Percentiles rank a stretch among this genome's conserved stretches.
These are phyloP conservation scores for Neofusicoccum cordaticola DNA, from an alignment of 2,329 filamentous ascomycete genomes.

Conservation along the genomic window DNA sequence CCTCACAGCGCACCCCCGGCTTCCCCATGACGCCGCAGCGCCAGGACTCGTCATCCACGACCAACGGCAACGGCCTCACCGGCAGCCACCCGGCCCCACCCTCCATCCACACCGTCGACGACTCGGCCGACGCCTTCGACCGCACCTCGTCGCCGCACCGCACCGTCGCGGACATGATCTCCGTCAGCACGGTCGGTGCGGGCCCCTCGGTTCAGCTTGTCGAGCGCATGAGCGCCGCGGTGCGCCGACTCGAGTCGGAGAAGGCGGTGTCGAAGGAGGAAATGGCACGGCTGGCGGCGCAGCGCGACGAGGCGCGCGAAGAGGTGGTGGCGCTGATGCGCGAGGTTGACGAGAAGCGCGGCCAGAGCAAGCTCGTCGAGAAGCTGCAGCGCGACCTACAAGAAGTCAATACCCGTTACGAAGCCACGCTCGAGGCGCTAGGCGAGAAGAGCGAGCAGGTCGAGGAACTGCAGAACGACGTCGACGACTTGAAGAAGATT, in stretches of 20 bases:
- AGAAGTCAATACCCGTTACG: conserved; percentile 72
- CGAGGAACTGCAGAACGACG: conserved; percentile 84
- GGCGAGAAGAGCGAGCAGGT: conserved; percentile 96
- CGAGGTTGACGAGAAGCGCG: conserved; percentile 70
- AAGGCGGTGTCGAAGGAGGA: conserved; percentile 89
- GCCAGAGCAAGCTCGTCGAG: conserved; percentile 57
- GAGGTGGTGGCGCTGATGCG: conserved; percentile 91
- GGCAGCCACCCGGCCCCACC: conserved; percentile 40
- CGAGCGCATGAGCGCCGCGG: conserved; percentile 90
- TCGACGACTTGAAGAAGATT: conserved; percentile 91
- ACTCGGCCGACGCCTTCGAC: conserved; percentile 51
- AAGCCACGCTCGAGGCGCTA: conserved; percentile 88
- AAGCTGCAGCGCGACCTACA: conserved; percentile 66
- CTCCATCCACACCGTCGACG: conserved; percentile 44
- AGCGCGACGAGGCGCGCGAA: conserved; percentile 85
- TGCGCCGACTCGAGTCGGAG: conserved; percentile 86
- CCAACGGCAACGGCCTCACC: conserved; percentile 34
- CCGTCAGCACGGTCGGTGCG: conserved; percentile 82
- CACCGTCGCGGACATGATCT: conserved; percentile 71
- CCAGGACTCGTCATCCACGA: conserved; percentile 29
- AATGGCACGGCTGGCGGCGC: conserved; percentile 71
- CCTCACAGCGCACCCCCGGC: conserved; percentile 35
- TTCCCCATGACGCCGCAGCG: conserved; percentile 30
- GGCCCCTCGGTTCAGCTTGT: conserved; percentile 93
- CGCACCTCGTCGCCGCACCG: conserved; percentile 62